Percentiles rank a stretch among this genome's conserved stretches.
Evolutionary conservation across 306 rosid genomes (phyloP).

Genomic region (Malus fusca): DNA sequence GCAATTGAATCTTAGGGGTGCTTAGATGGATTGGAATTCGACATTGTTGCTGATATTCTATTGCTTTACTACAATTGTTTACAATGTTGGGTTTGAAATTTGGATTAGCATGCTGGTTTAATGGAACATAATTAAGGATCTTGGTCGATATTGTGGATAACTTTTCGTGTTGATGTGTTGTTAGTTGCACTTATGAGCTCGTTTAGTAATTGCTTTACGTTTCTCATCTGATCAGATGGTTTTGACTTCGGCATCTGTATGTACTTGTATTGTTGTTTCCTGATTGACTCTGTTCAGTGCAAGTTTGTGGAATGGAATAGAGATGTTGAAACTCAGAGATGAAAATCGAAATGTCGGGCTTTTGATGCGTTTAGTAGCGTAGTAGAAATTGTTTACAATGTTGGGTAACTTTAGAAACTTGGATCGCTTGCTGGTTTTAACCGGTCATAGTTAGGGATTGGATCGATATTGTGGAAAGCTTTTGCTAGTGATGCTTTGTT

Average conservation of each 20-base stretch:
- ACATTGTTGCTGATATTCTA: not conserved
- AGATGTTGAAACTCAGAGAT: not conserved
- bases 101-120: not conserved
- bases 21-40: not conserved
- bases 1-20: not conserved
- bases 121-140: not conserved
- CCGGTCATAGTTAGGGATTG: not conserved
- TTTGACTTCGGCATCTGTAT: not conserved
- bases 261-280: not conserved
- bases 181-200: too few relatives aligned
- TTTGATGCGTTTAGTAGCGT: not conserved
- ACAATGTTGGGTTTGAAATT: not conserved
- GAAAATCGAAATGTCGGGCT: not conserved
- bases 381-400: not conserved
- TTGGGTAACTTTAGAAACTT: not conserved
- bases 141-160: not conserved
- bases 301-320: not conserved
- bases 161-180: not conserved
- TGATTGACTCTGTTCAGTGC: not conserved
- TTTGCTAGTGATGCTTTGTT: not conserved
- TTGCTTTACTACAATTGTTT: not conserved
- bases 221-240: too few relatives aligned
- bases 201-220: too few relatives aligned
- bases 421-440: not conserved
- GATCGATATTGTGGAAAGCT: not conserved